Evolutionary conservation across 2,329 filamentous ascomycete genomes (phyloP).

Genomic region (Paraphoma chrysanthemicola): DNA sequence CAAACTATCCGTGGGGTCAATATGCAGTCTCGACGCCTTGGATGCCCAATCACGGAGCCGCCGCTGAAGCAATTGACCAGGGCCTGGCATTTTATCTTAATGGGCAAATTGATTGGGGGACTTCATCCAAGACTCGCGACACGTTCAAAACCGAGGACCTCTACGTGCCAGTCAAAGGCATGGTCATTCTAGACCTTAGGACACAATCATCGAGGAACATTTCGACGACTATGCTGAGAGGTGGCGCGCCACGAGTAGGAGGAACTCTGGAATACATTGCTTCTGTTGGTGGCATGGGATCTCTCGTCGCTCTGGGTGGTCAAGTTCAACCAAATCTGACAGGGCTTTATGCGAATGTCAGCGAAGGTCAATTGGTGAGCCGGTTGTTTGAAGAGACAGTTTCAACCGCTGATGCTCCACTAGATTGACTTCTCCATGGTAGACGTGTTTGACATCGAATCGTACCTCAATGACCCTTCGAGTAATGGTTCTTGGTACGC

Average conservation of each 20-base stretch:
- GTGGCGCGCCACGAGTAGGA: constrained; percentile 42
- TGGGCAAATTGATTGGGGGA: constrained; percentile 49
- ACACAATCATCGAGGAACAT: constrained; percentile 47
- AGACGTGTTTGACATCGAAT: constrained; percentile 48
- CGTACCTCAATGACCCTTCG: not conserved
- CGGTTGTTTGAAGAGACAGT: no score
- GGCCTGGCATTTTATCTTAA: constrained; percentile 51
- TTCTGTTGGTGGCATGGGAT: constrained; percentile 45
- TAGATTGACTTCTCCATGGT: constrained; percentile 29
- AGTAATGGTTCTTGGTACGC: not conserved
- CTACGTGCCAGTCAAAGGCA: constrained; percentile 38
- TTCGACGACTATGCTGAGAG: constrained; percentile 43
- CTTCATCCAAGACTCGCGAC: constrained; percentile 18
- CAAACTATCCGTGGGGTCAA: constrained; percentile 21
- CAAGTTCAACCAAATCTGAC: constrained; percentile 21
- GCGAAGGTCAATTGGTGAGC: constrained; percentile 35
- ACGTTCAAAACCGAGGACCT: constrained; percentile 12
- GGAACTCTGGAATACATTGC: constrained; percentile 49
- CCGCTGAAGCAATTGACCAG: constrained; percentile 46
- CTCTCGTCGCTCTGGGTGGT: constrained; percentile 51
- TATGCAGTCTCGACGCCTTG: constrained; percentile 21
- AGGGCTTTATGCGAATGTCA: not conserved
- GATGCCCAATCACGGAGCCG: constrained; percentile 44
- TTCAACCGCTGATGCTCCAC: not conserved
- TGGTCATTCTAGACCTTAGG: constrained; percentile 50